Conservation (phyloP, 2,329 filamentous ascomycete genomes). For the Cytospora chrysosperma region DNA sequence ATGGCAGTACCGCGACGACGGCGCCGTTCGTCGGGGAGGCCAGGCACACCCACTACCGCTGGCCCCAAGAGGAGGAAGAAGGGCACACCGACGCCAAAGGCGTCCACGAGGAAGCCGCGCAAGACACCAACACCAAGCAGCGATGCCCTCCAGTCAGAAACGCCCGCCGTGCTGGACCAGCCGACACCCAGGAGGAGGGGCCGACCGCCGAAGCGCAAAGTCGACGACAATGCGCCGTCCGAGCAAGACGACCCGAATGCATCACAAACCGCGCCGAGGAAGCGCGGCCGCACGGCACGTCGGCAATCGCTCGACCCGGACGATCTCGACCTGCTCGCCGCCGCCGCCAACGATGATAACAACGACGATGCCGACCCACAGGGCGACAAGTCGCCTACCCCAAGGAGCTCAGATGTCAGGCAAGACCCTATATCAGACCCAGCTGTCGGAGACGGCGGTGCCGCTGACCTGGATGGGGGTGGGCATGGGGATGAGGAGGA, state of each 20-base stretch:
- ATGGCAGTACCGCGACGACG: constrained; percentile 41
- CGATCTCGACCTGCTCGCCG: constrained; percentile 29
- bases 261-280: constrained; percentile 29
- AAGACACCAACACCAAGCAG: constrained; percentile 14
- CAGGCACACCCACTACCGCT: constrained; percentile 50
- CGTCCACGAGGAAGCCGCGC: constrained; percentile 27
- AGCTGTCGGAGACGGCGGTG: neutral
- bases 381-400: neutral
- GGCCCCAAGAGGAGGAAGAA: constrained; percentile 44
- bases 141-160: constrained; percentile 16
- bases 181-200: constrained; percentile 33
- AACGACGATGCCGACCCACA: neutral
- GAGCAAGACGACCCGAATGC: constrained; percentile 31
- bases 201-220: constrained; percentile 21
- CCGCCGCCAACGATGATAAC: neutral
- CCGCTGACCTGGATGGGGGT: constrained; percentile 4
- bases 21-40: constrained; percentile 48
- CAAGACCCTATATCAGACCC: neutral
- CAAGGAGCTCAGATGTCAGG: neutral
- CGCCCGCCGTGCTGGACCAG: constrained; percentile 1
- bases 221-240: neutral
- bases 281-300: constrained; percentile 33
- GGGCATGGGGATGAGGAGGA: too few species aligned
- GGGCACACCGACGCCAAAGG: constrained; percentile 43
- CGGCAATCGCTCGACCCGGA: constrained; percentile 29